These are phyloP conservation scores for Trichosporon faecale DNA, from an alignment of 1,284 basidiomycete species.

Conservation along the genomic window DNA sequence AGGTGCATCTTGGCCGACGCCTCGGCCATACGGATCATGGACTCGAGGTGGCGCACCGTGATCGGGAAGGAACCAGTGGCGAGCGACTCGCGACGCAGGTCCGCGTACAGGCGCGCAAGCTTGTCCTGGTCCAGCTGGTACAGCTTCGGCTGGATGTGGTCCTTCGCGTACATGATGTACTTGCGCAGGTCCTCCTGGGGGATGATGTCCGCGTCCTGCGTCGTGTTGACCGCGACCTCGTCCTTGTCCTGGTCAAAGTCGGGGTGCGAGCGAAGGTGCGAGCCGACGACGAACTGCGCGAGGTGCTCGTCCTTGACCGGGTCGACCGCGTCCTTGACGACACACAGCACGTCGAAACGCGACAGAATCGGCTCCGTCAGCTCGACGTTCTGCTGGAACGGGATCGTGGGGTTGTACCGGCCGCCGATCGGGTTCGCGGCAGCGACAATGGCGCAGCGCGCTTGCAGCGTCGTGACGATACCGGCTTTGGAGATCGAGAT, in stretches of 20 bases:
- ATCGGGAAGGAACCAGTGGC: conserved; percentile 98
- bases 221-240: conserved; percentile 79
- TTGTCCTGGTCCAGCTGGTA: conserved; percentile 96
- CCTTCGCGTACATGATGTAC: conserved; percentile 98
- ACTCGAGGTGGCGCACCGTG: conserved; percentile 95
- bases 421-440: conserved; percentile 97
- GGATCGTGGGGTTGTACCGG: conserved; percentile 93
- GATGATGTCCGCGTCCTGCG: conserved; percentile 89
- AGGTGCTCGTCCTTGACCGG: conserved; percentile 95
- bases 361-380: conserved; percentile 97
- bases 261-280: conserved; percentile 90
- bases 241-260: conserved; percentile 82
- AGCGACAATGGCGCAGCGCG: conserved; percentile 93
- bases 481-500: conserved; percentile 99
- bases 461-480: conserved; percentile 94
- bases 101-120: conserved; percentile 89
- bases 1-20: conserved; percentile 98
- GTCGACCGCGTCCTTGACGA: conserved; percentile 96
- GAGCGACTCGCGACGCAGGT: conserved; percentile 90
- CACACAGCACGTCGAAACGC: conserved; percentile 97
- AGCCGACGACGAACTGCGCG: conserved; percentile 94
- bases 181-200: conserved; percentile 96
- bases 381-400: conserved; percentile 98
- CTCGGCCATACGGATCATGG: conserved; percentile 99
- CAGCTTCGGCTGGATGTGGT: conserved; percentile 86